Evolutionary conservation across 1,284 basidiomycete genomes (phyloP).

Genomic region (Puccinia horiana): DNA sequence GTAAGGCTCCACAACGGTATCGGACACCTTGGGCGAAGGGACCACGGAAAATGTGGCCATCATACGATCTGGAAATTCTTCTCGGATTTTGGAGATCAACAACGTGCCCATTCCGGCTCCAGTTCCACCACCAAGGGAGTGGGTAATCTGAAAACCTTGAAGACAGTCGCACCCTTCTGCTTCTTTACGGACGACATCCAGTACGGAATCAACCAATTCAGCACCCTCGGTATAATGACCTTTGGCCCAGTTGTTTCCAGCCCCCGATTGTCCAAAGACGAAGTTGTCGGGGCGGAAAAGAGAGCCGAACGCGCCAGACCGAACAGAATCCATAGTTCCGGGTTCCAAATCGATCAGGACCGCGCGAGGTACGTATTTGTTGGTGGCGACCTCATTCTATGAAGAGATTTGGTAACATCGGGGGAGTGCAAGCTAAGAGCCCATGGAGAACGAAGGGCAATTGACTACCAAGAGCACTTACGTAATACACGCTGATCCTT

Average conservation of each 20-base stretch:
- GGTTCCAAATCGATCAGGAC: constrained; percentile 86
- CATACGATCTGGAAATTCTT: constrained; percentile 91
- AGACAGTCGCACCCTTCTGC: constrained; percentile 77
- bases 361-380: constrained; percentile 88
- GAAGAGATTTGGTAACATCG: neutral
- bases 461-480: neutral
- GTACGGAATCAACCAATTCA: constrained; percentile 82
- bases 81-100: constrained; percentile 78
- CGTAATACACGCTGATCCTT: constrained; percentile 91
- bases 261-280: constrained; percentile 71
- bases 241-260: constrained; percentile 81
- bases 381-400: constrained; percentile 58
- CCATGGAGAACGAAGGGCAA: neutral
- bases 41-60: constrained; percentile 87
- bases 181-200: constrained; percentile 63
- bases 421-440: neutral
- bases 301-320: constrained; percentile 69
- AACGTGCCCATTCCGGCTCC: constrained; percentile 87
- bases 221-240: constrained; percentile 84
- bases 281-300: constrained; percentile 80
- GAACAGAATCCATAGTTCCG: constrained; percentile 75
- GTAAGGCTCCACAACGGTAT: constrained; percentile 93
- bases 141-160: constrained; percentile 90
- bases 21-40: constrained; percentile 89
- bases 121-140: constrained; percentile 91